Base-by-base conservation (phyloP, 176 grass and related monocot species). In the Paspalum vaginatum region DNA sequence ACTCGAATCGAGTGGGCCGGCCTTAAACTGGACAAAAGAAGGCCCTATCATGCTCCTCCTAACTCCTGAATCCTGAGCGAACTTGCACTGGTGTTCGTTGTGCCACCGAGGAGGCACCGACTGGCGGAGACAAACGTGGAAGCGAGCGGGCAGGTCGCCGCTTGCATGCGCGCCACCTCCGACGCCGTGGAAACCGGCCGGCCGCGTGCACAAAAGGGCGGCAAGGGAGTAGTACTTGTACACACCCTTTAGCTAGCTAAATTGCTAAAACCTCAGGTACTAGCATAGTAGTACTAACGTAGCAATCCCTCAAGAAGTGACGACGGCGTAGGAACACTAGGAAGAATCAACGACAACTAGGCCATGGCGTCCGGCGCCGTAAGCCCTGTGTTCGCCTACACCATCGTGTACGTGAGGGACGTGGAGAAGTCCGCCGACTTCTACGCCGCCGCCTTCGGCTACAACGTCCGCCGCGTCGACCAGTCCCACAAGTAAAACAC, bases 361-460 rank as follows among this genome's bases (percentile, higher is more conserved):
- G 44, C 21, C 56, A 93, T 93, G 94, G 81, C 88, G 32, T 83
- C 70, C 24, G n/a, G 26, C 7, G 80, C 73, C 20, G 24, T 84
- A 37, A 68, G 52, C 10, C 87, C 95, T 2, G 78, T 38, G 11
- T 77, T 91, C 10, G 84, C 81, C 65, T 93, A 98, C 86, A 79
- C 65, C 42, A 81, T 94, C 37, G 48, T 89, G 22, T 98, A 98
- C 79, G 88, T 89, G 14, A 20, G 16, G 54, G 92, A 94, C 74
- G 92, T 94, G 18, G 75, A 50, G 52, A 87, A 87, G 76, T 75
- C 92, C 8, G 88, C 75, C 7, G 81, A 65, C 47, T 98, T 94
- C 80, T 98, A 98, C 78, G 61, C 90, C 42, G n/a, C 43, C 11
- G 81, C 89, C 11, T 98, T 94, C 61, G 90, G 90, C 80, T 94